Base-by-base conservation (phyloP, 2,329 filamentous ascomycete genomes). In the Phoma herbarum region DNA sequence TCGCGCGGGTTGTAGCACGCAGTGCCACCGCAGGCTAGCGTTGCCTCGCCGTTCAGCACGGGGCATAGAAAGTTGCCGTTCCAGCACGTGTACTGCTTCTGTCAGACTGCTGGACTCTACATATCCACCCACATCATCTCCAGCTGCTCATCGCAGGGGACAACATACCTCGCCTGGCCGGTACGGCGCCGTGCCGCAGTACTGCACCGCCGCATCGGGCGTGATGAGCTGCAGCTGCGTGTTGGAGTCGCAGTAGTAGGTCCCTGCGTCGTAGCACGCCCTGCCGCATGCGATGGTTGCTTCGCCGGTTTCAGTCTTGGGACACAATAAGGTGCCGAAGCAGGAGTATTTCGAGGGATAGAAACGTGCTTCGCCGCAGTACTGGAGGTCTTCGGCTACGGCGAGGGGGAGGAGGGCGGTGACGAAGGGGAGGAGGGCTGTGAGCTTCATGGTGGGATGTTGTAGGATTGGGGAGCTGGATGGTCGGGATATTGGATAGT, bases 81-180 rank as follows among this genome's bases (percentile, higher is more conserved):
- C 61, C 78, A 79, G 65, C 77, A 79, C 1, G 74, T 77, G 44
- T 79, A 79, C 71, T 41, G 20, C 23, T 77, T 20, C 22, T 2
- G 14, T 41, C 9, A 25, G 31, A 11, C n/a, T n/a, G n/a, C n/a
- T n/a, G n/a, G n/a, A n/a, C n/a, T n/a, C n/a, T n/a, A n/a, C n/a
- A n/a, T n/a, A n/a, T n/a, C n/a, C n/a, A n/a, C n/a, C n/a, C n/a
- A n/a, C n/a, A n/a, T n/a, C n/a, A n/a, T n/a, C n/a, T n/a, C n/a
- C n/a, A n/a, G n/a, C n/a, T 11, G 3, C 31, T 11, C 14, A 28
- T 28, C 26, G 4, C 5, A 9, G 5, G 26, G 4, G 26, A 9
- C 11, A 4, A 33, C 48, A 22, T 33, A 59, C 49, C 49, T 33
- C 49, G 41, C 55, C 57, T 0, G 57, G 57, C 4, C 41, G 14